Base-by-base conservation (phyloP, 768 basidiomycete genomes). In the Russula brevipes region DNA sequence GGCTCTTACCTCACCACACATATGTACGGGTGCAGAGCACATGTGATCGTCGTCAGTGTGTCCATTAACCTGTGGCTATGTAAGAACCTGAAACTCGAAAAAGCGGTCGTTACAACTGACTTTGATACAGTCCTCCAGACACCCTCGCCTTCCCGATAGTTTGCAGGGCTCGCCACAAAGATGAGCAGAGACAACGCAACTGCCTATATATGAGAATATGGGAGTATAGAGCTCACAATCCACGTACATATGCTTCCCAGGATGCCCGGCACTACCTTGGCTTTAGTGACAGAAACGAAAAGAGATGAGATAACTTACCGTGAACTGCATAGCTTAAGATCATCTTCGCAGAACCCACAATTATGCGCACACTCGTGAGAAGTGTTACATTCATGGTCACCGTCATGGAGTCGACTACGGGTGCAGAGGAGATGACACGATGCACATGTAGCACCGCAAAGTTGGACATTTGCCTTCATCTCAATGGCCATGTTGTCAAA, bases 131-230 rank as follows among this genome's bases (percentile, higher is more conserved):
- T 79, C 70, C 6, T 71, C 73, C 31, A 83, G 70, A 63, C 86
- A 87, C 0, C 85, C 85, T 44, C 72, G 72, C 55, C 75, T 81
- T 36, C 77, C 79, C 4, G 67, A 68, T 11, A 84, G 73, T 24
- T 70, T 70, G 69, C 86, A 87, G 7, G 71, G 68, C 49, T 79
- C 74, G 17, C 84, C 86, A 49, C 85, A 87, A 1, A 85, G 67
- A 70, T 87, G 81, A 36, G 72, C 66, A 31, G 76, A 78, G 1
- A 80, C 75, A 41, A 77, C 71, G 64, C 85, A 87, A 56, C 86
- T 87, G 5, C 17, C 16, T 17, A 4, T 4, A 5, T 5, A 30
- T 63, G 11, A 63, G 39, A 36, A 49, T 0, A 2, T 6, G 5
- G 24, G 1, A 17, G 24, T 33, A n/a, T 7, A 10, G 7, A 5